A percentile compares a stretch with the other conserved stretches of the same genome.
Conservation (phyloP, 192 early-diverging fungal species). For the Mortierella alpina region DNA sequence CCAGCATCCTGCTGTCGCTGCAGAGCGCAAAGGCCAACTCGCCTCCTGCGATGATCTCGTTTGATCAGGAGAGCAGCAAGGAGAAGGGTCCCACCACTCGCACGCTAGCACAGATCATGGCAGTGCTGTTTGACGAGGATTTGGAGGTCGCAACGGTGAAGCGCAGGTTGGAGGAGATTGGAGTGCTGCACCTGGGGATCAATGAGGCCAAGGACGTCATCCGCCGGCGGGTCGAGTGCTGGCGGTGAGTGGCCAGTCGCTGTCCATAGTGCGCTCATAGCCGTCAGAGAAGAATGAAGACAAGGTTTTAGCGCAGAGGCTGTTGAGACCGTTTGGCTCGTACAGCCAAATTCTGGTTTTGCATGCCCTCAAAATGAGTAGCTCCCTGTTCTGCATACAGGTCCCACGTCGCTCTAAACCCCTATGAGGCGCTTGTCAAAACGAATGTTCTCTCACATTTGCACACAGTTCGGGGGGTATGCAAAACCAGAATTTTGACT, state of each 20-base stretch:
- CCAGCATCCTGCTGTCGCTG: conserved; percentile 51
- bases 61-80: conserved; percentile 11
- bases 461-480: too few relatives aligned
- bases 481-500: too few relatives aligned
- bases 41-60: background rate
- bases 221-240: conserved; percentile 51
- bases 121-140: conserved; percentile 55
- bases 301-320: background rate
- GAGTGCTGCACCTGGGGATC: conserved; percentile 36
- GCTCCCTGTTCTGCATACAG: too few relatives aligned
- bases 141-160: conserved; percentile 8
- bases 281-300: background rate
- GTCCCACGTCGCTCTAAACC: too few relatives aligned
- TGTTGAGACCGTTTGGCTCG: background rate
- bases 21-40: conserved; percentile 36
- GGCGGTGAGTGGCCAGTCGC: conserved; percentile 28
- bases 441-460: too few relatives aligned
- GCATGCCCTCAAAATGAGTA: too few relatives aligned
- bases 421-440: too few relatives aligned
- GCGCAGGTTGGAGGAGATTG: conserved; percentile 47
- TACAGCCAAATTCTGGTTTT: too few relatives aligned
- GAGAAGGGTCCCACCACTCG: conserved; percentile 14
- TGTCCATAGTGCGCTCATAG: too few relatives aligned
- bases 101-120: conserved; percentile 54
- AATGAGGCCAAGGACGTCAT: conserved; percentile 51